Base-by-base conservation (phyloP, 805 yeast species). In the Wickerhamomyces canadensis region DNA sequence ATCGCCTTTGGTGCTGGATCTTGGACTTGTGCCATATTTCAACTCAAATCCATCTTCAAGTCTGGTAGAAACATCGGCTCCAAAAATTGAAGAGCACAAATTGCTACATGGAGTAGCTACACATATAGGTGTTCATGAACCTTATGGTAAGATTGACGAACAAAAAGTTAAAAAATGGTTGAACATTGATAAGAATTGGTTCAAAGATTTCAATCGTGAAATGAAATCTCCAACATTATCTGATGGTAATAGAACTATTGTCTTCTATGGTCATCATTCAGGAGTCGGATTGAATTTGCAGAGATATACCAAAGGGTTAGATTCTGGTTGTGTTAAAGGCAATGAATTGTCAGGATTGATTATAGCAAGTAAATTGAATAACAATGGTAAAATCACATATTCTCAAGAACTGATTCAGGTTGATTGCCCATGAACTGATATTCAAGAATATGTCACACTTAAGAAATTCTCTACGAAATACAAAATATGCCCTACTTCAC, bases 241-340 rank as follows among this genome's bases (percentile, higher is more conserved):
- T 46, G 55, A 43, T n/a, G 48, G 49, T 25, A 57, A 60, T 28
- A 59, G 52, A 37, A 47, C 40, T 29, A 60, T 56, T 17, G 87
- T 85, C 4, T 77, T 76, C 50, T 89, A 89, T 55, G 98, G 97
- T 1, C 98, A 89, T 54, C 94, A 86, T 54, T 94, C 97, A 4
- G 67, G 76, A 38, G 65, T 80, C 37, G 96, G 96, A 1, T 70
- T 88, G 34, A 76, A 73, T 38, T 45, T 80, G 34, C 72, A 72
- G 45, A 71, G 73, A 43, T 86, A 68, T 57, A 68, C 95, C 4
- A 76, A 74, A 50, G 98, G 97, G 0, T 62, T 89, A 27, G 98
- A 91, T 54, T 65, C 84, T 10, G 85, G 84, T 1, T 89, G 97
- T 65, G 84, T 78, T 40, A 72, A 74, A 41, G 96, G 96, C 4